These are phyloP conservation scores for Myochromella boudieri DNA, from an alignment of 768 basidiomycete species.

Conservation along the genomic window DNA sequence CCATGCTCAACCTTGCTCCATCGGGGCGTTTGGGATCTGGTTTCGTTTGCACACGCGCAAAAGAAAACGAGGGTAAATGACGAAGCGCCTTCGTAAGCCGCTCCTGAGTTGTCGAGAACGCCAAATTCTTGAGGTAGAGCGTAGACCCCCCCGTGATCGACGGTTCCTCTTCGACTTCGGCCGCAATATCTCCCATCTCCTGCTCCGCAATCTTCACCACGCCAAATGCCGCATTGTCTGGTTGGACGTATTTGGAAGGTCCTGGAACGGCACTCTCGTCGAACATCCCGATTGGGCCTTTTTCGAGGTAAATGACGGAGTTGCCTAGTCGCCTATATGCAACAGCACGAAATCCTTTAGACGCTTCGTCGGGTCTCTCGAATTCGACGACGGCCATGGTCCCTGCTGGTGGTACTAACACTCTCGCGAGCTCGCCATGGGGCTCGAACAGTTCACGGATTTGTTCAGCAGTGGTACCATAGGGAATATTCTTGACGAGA, in stretches of 20 bases:
- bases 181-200: slow-evolving; percentile 24
- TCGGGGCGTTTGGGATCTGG: slow-evolving; percentile 76
- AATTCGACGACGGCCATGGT: slow-evolving; percentile 93
- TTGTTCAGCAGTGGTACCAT: slow-evolving; percentile 73
- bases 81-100: slow-evolving; percentile 69
- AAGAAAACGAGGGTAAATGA: slow-evolving; percentile 76
- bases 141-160: slow-evolving; percentile 70
- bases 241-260: slow-evolving; percentile 9
- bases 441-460: slow-evolving; percentile 79
- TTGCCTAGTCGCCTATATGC: slow-evolving; percentile 89
- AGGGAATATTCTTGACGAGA: slow-evolving; percentile 96
- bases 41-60: slow-evolving; percentile 90
- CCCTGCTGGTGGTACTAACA: slow-evolving; percentile 64
- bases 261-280: slow-evolving; percentile 34
- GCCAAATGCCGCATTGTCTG: slow-evolving; percentile 13
- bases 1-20: slow-evolving; percentile 76
- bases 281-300: slow-evolving; percentile 87
- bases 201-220: slow-evolving; percentile 47
- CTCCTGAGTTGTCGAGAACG: slow-evolving; percentile 87
- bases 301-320: slow-evolving; percentile 90
- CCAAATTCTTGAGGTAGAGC: slow-evolving; percentile 91
- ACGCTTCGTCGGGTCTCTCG: slow-evolving; percentile 66
- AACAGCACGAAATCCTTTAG: slow-evolving; percentile 75
- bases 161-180: slow-evolving; percentile 38
- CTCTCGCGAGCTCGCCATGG: slow-evolving; percentile 67